These are phyloP conservation scores for Eucalyptus urophylla DNA, from an alignment of 345 rosid species.

Conservation along the genomic window DNA sequence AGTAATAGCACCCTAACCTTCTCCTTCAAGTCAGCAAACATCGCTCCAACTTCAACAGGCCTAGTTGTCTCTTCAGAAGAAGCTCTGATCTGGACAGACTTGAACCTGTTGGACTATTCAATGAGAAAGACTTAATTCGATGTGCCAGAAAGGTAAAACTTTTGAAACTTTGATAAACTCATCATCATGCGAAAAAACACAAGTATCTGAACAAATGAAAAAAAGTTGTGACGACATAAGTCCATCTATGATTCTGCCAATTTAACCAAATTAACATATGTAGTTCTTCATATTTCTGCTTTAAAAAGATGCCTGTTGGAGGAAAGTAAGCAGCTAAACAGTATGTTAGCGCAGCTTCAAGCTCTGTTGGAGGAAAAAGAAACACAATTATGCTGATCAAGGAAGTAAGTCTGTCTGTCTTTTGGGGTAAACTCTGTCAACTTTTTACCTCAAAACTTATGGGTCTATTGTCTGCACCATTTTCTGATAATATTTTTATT, in stretches of 20 bases:
- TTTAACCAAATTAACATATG: neutral
- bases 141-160: neutral
- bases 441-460: neutral
- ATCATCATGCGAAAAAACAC: neutral
- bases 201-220: neutral
- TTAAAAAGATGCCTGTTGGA: neutral
- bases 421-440: neutral
- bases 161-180: neutral
- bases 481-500: neutral
- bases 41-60: slow-evolving; percentile 34
- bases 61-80: slow-evolving; percentile 41
- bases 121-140: neutral
- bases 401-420: slow-evolving; percentile 16
- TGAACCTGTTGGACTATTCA: slow-evolving; percentile 35
- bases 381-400: slow-evolving; percentile 23
- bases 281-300: neutral
- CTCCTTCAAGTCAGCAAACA: slow-evolving; percentile 65
- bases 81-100: slow-evolving; percentile 39
- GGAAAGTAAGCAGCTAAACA: slow-evolving; percentile 46
- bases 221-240: neutral
- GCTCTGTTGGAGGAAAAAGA: slow-evolving; percentile 50
- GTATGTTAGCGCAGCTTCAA: slow-evolving; percentile 51
- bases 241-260: neutral
- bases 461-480: neutral
- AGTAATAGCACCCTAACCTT: slow-evolving; percentile 31